Percentiles rank a stretch among this genome's conserved stretches.
These are phyloP conservation scores for Citrus hindsii DNA, from an alignment of 345 rosid genomes.

Conservation along the genomic window DNA sequence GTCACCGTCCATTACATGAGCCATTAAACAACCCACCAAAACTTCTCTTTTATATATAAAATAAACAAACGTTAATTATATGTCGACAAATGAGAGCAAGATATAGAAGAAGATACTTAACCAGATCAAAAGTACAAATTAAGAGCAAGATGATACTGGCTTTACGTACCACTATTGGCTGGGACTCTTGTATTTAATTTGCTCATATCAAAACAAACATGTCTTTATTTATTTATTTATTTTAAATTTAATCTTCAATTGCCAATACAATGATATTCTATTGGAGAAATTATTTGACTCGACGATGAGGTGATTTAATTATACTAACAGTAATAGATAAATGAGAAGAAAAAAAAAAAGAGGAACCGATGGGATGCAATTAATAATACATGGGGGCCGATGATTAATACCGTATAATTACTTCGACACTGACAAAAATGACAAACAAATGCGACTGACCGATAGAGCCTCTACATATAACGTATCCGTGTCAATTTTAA, in stretches of 20 bases:
- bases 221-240: too few species aligned
- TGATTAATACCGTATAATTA: too few species aligned
- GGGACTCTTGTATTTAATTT: neutral
- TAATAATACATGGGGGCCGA: too few species aligned
- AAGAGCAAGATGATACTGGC: neutral
- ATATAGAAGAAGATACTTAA: neutral
- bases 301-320: neutral
- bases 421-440: too few species aligned
- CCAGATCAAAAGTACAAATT: too few species aligned
- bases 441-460: neutral
- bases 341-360: too few species aligned
- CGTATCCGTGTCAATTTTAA: neutral
- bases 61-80: too few species aligned
- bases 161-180: neutral
- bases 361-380: too few species aligned
- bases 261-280: neutral
- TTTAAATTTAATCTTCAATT: neutral
- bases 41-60: too few species aligned
- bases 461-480: too few species aligned
- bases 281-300: neutral
- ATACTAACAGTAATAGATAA: too few species aligned
- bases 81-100: neutral
- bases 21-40: neutral
- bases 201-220: too few species aligned
- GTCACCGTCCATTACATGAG: neutral